phyloP scores from a whole-genome alignment of 2,329 filamentous ascomycete species.

The Pseudogymnoascus sp. region DNA sequence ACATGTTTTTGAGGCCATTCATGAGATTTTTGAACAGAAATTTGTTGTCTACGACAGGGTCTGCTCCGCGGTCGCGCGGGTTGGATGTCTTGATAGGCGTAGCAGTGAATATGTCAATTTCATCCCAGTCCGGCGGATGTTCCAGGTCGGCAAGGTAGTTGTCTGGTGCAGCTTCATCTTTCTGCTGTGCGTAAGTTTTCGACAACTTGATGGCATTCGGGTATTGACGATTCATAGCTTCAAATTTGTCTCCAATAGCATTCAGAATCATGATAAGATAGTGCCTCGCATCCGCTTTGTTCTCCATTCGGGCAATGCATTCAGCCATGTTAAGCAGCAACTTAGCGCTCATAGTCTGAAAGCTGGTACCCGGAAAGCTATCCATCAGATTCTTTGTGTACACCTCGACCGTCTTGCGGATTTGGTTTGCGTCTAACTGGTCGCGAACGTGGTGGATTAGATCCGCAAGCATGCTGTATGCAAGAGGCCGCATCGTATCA shows the following conservation, averaged over 20 bases:
- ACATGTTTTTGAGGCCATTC: conserved; percentile 91
- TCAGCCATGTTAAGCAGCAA: conserved; percentile 96
- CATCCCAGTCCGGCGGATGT: conserved; percentile 84
- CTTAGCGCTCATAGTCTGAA: conserved; percentile 99
- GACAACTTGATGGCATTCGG: conserved; percentile 91
- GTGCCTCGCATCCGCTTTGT: conserved; percentile 90
- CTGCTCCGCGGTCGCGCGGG: conserved; percentile 76
- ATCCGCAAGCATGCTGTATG: conserved; percentile 97
- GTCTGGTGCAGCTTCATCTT: conserved; percentile 58
- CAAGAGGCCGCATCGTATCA: conserved; percentile 89
- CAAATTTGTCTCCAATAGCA: conserved; percentile 96
- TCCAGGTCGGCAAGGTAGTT: conserved; percentile 80
- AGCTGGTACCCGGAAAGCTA: conserved; percentile 93
- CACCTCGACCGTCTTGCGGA: conserved; percentile 90
- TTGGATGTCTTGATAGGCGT: conserved; percentile 95
- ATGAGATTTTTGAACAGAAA: conserved; percentile 96
- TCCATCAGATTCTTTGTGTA: conserved; percentile 96
- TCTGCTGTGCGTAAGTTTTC: conserved; percentile 63
- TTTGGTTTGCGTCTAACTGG: conserved; percentile 79
- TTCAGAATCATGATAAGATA: conserved; percentile 96
- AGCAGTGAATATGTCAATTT: conserved; percentile 93
- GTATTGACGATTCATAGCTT: conserved; percentile 95
- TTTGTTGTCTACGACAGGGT: conserved; percentile 94
- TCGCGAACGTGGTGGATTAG: conserved; percentile 95
- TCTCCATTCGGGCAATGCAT: conserved; percentile 86